These are phyloP conservation scores for Jamesozyma piceae DNA, from an alignment of 805 yeast genomes.

Conservation along the genomic window DNA sequence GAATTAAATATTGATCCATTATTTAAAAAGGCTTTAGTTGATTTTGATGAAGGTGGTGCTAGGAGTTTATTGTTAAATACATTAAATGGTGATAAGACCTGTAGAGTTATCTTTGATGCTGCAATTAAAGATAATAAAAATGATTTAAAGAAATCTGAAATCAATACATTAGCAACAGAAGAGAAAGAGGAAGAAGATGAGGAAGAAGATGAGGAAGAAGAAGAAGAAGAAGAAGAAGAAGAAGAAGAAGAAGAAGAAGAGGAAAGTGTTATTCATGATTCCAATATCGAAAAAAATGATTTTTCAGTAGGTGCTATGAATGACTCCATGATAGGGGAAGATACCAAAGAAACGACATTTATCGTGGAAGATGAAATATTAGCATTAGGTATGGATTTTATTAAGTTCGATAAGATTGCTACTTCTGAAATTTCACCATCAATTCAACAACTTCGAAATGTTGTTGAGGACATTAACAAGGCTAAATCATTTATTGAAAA, in stretches of 20 bases:
- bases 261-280: neutral
- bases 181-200: conserved; percentile 5
- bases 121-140: conserved; percentile 25
- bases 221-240: conserved; percentile 12
- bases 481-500: conserved; percentile 40
- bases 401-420: conserved; percentile 24
- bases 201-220: conserved; percentile 3
- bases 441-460: conserved; percentile 47
- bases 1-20: conserved; percentile 64
- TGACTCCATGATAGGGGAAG: conserved; percentile 1
- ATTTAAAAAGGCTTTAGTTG: conserved; percentile 64
- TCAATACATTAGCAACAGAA: conserved; percentile 6
- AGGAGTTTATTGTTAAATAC: conserved; percentile 59
- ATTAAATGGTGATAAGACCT: conserved; percentile 42
- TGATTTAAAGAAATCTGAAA: neutral
- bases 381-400: conserved; percentile 29
- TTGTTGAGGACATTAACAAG: conserved; percentile 44
- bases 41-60: conserved; percentile 78
- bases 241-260: conserved; percentile 4
- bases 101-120: conserved; percentile 62
- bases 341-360: conserved; percentile 5
- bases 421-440: conserved; percentile 58
- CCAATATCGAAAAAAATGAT: conserved; percentile 2
- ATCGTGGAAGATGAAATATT: conserved; percentile 26
- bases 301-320: neutral